These are phyloP conservation scores for Vitis riparia DNA, from an alignment of 164 flowering plant genomes.

Conservation along the genomic window DNA sequence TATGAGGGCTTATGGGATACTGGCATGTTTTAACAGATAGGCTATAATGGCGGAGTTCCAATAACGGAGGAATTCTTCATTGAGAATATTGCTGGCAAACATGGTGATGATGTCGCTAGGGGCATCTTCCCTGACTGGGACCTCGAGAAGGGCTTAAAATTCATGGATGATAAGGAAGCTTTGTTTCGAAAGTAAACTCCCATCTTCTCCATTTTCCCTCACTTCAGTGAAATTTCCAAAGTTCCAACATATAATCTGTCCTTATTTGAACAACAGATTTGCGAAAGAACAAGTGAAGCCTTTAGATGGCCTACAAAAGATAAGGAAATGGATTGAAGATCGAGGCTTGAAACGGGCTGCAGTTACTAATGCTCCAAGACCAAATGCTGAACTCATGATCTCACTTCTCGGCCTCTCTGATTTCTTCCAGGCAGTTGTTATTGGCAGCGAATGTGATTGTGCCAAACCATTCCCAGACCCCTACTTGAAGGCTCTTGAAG, in stretches of 20 bases:
- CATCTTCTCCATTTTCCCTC: background rate
- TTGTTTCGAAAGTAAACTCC: constrained; percentile 63
- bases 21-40: constrained; percentile 48
- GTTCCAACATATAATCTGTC: background rate
- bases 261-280: constrained; percentile 44
- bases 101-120: constrained; percentile 54
- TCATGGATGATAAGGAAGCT: constrained; percentile 83
- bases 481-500: constrained; percentile 76
- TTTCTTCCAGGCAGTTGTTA: constrained; percentile 59
- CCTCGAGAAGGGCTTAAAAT: constrained; percentile 49
- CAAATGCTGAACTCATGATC: constrained; percentile 84
- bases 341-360: constrained; percentile 92
- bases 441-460: constrained; percentile 76
- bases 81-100: constrained; percentile 66
- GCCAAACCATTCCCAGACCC: constrained; percentile 99
- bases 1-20: too few species aligned
- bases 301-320: constrained; percentile 57
- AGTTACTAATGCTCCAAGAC: constrained; percentile 90
- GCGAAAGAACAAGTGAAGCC: constrained; percentile 62
- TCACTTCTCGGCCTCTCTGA: constrained; percentile 65
- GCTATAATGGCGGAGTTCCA: constrained; percentile 84
- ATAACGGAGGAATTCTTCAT: constrained; percentile 71
- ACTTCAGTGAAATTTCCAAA: background rate
- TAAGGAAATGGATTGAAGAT: constrained; percentile 84
- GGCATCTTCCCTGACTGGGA: constrained; percentile 77